Evolutionary conservation across 306 rosid species (phyloP).

Genomic region (Citrullus mucosospermus): DNA sequence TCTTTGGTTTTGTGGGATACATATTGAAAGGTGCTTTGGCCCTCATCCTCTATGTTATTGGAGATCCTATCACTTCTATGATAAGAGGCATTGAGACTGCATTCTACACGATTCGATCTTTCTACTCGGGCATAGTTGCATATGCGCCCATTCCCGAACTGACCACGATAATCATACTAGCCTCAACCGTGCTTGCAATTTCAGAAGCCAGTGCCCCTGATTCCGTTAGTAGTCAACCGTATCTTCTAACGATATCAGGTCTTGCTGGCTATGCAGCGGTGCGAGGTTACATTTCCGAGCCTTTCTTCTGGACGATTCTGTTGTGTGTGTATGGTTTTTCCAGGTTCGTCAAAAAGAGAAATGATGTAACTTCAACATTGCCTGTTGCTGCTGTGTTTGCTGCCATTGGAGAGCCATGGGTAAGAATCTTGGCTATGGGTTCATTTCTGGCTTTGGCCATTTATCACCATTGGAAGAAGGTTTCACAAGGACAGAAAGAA

Average conservation of each 20-base stretch:
- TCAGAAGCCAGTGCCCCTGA: constrained; percentile 69
- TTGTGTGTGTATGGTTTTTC: constrained; percentile 53
- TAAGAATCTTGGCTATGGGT: constrained; percentile 51
- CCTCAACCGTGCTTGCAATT: constrained; percentile 57
- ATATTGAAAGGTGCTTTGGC: constrained; percentile 45
- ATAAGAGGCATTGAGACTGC: constrained; percentile 49
- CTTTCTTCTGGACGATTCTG: constrained; percentile 77
- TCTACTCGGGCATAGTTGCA: constrained; percentile 61
- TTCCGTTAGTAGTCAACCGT: constrained; percentile 48
- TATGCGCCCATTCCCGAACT: constrained; percentile 64
- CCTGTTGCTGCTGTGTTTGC: constrained; percentile 73
- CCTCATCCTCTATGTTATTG: constrained; percentile 46
- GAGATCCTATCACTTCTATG: constrained; percentile 58
- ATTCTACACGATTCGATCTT: constrained; percentile 42
- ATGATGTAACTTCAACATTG: constrained; percentile 61
- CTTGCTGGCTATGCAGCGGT: constrained; percentile 73
- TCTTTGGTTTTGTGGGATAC: constrained; percentile 41
- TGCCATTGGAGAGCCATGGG: constrained; percentile 89
- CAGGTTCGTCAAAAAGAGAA: constrained; percentile 44
- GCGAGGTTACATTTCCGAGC: constrained; percentile 62
- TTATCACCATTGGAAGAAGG: constrained; percentile 39
- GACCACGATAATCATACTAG: constrained; percentile 37
- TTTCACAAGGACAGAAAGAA: constrained; percentile 28
- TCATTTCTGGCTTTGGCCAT: constrained; percentile 52
- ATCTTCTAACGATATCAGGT: constrained; percentile 60